Base-by-base conservation (phyloP, 768 basidiomycete species). In the Tricholoma sp. region DNA sequence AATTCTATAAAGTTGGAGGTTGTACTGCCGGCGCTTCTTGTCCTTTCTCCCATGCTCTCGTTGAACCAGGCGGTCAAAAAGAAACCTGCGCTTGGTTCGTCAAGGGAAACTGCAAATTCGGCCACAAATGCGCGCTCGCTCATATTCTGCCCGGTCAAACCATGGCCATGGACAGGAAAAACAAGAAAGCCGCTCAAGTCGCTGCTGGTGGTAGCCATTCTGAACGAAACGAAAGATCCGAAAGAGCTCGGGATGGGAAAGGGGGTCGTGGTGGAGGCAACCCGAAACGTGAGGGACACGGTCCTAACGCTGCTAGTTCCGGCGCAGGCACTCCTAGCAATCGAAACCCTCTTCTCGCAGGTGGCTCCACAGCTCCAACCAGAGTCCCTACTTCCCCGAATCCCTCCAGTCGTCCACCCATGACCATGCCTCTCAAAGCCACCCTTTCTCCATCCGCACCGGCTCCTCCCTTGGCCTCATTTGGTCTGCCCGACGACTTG, bases 151-250 rank as follows among this genome's bases (percentile, higher is more conserved):
- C 96, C 0, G 96, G 95, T 8, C 94, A 98, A 74, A 87, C 81
- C 66, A 89, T 95, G 85, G 82, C 88, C 6, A 95, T 96, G 91
- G 96, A 98, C 67, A 77, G 94, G 64, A 96, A 97, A 81, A 98
- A 98, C 77, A 98, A 98, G 77, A 92, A 92, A 69, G 86, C 89
- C 12, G 91, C 91, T 0, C 91, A 92, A 65, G 69, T 81, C 29
- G 84, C 86, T 3, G 81, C 82, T 0, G 79, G 76, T 37, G 72
- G 76, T 39, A 72, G 74, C 3, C 22, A 50, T 11, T 74, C 76
- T 5, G 75, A 68, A 12, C 69, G 75, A 18, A 68, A 59, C 11
- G 65, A 69, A 21, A 70, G 69, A 52, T 65, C 70, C 5, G 63
- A 62, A n/a, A 56, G 61, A 31, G 55, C 62, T 39, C 62, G 63